Conservation (phyloP, 2,329 filamentous ascomycete species). For the Colletotrichum eleusines region DNA sequence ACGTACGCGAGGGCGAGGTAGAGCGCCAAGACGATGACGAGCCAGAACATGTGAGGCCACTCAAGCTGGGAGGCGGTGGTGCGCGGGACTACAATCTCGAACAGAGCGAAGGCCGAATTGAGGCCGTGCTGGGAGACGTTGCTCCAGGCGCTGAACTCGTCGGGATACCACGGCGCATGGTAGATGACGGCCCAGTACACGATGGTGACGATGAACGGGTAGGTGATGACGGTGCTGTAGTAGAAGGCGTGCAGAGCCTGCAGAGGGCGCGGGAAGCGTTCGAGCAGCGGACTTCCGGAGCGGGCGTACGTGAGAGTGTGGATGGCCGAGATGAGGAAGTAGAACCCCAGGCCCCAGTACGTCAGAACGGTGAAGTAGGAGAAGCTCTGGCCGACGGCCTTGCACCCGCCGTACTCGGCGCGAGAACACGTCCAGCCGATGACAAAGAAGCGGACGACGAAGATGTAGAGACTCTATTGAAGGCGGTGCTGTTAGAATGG, state of each 20-base stretch:
- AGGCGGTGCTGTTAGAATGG: slow-evolving; percentile 8
- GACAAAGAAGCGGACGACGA: slow-evolving; percentile 76
- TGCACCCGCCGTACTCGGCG: slow-evolving; percentile 55
- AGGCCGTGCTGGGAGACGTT: slow-evolving; percentile 81
- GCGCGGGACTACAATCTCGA: slow-evolving; percentile 78
- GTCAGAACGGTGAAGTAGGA: slow-evolving; percentile 87
- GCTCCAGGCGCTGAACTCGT: slow-evolving; percentile 67
- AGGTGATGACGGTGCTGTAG: slow-evolving; percentile 73
- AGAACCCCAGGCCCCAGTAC: slow-evolving; percentile 87
- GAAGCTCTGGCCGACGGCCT: slow-evolving; percentile 68
- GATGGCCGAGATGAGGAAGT: slow-evolving; percentile 74
- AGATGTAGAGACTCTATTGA: slow-evolving; percentile 72
- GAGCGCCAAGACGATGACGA: slow-evolving; percentile 76
- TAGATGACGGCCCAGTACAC: slow-evolving; percentile 78
- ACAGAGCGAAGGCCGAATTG: slow-evolving; percentile 79
- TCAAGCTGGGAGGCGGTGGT: slow-evolving; percentile 66
- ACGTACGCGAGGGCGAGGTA: slow-evolving; percentile 83
- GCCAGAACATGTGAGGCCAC: slow-evolving; percentile 74
- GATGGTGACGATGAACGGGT: slow-evolving; percentile 76
- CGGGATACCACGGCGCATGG: slow-evolving; percentile 55
- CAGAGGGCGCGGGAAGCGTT: slow-evolving; percentile 69
- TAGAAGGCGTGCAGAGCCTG: slow-evolving; percentile 74
- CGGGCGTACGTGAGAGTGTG: slow-evolving; percentile 78
- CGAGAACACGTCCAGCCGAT: slow-evolving; percentile 75
- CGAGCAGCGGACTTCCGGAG: slow-evolving; percentile 66